A percentile compares a stretch with the other conserved stretches of the same genome.
phyloP scores from a whole-genome alignment of 163 green algal genomes.

The Chloromonas sp. region DNA sequence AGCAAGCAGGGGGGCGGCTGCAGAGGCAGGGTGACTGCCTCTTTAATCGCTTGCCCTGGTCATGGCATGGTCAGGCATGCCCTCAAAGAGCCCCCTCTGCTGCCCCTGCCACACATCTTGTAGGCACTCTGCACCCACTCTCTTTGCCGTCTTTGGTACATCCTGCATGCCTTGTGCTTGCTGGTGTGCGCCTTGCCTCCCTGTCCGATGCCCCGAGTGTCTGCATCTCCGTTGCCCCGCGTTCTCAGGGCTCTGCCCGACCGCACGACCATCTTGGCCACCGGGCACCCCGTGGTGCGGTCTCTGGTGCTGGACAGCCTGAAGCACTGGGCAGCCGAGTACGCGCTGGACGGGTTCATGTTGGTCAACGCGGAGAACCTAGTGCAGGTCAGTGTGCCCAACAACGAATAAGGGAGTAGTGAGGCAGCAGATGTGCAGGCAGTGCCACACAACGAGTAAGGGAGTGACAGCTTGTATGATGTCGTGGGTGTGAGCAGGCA shows the following conservation, averaged over 20 bases:
- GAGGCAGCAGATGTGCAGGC: not conserved
- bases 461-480: not conserved
- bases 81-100: too few relatives aligned
- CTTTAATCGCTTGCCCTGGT: too few relatives aligned
- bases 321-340: slow-evolving; percentile 66
- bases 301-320: slow-evolving; percentile 58
- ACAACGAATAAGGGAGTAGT: not conserved
- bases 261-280: slow-evolving; percentile 42
- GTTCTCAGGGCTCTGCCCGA: not conserved
- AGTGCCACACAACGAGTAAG: not conserved
- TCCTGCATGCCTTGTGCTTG: too few relatives aligned
- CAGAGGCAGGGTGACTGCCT: too few relatives aligned
- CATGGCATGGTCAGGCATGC: too few relatives aligned
- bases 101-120: too few relatives aligned
- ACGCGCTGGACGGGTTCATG: slow-evolving; percentile 75
- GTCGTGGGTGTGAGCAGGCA: not conserved
- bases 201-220: too few relatives aligned
- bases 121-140: too few relatives aligned
- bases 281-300: slow-evolving; percentile 58
- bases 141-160: too few relatives aligned
- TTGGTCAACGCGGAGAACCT: slow-evolving; percentile 82
- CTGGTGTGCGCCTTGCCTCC: too few relatives aligned
- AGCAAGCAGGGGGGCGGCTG: too few relatives aligned
- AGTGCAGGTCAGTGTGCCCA: slow-evolving; percentile 41
- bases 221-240: too few relatives aligned